A percentile compares a stretch with the other conserved stretches of the same genome.
Conservation (phyloP, 148 eudicot genomes). For the Suaeda aralocaspica region DNA sequence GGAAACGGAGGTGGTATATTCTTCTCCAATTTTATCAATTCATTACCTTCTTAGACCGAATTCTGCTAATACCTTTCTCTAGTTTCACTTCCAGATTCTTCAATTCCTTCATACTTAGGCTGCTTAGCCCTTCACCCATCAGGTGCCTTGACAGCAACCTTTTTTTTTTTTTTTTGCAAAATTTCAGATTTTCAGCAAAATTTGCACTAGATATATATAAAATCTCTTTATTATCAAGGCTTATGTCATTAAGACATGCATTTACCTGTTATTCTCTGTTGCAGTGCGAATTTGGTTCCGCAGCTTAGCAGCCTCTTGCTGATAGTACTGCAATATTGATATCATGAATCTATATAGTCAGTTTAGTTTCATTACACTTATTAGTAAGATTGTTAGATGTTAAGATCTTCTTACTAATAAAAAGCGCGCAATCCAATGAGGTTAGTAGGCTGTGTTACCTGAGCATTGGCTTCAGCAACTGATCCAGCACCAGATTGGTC, state of each 20-base stretch:
- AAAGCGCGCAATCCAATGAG: background rate
- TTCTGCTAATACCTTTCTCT: constrained; percentile 66
- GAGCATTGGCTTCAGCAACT: constrained; percentile 82
- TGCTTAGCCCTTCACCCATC: constrained; percentile 70
- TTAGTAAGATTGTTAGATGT: no score
- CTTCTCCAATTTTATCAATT: no score
- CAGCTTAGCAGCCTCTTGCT: constrained; percentile 79
- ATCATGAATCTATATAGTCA: background rate
- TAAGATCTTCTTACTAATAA: no score
- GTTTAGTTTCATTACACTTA: no score
- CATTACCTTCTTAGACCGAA: constrained; percentile 80
- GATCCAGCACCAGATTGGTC: constrained; percentile 63
- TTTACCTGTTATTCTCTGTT: constrained; percentile 40
- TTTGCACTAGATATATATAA: no score
- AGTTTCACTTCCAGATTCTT: constrained; percentile 58
- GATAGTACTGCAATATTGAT: constrained; percentile 55
- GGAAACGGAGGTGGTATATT: no score
- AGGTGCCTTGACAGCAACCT: constrained; percentile 56
- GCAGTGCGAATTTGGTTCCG: constrained; percentile 35
- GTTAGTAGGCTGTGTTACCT: constrained; percentile 33
- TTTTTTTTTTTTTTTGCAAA: no score
- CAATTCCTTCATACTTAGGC: constrained; percentile 47
- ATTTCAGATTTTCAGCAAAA: constrained; percentile 19
- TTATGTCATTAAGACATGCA: constrained; percentile 7
- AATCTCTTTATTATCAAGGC: background rate